These are phyloP conservation scores for Talaromyces sp. DNA, from an alignment of 2,329 filamentous ascomycete species.

Conservation along the genomic window DNA sequence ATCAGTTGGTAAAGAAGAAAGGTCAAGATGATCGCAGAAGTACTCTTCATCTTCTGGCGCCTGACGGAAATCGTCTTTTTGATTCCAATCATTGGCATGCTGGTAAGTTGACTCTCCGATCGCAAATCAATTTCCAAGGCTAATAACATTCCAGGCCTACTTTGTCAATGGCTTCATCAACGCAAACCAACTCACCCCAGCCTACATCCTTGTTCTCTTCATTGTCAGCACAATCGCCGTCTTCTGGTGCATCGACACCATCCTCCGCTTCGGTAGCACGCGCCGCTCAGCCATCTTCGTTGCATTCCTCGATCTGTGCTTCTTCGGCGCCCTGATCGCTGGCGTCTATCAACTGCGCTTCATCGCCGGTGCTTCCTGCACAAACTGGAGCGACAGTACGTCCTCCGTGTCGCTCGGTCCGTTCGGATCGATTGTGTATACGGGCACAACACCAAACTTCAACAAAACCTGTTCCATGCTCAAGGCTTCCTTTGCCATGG, in stretches of 20 bases:
- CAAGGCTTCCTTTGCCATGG: constrained; percentile 84
- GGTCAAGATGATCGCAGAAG: constrained; percentile 48
- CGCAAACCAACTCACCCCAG: constrained; percentile 57
- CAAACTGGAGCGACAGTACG: constrained; percentile 51
- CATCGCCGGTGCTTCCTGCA: constrained; percentile 64
- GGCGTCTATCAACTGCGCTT: constrained; percentile 57
- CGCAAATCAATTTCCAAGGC: neutral
- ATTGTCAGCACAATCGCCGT: constrained; percentile 60
- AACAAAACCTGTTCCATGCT: constrained; percentile 87
- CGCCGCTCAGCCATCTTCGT: constrained; percentile 59
- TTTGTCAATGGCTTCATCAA: constrained; percentile 60
- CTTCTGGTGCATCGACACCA: constrained; percentile 60
- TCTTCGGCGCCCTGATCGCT: constrained; percentile 63
- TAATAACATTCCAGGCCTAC: constrained; percentile 41
- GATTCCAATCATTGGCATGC: constrained; percentile 62
- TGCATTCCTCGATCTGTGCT: constrained; percentile 59
- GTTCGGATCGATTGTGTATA: constrained; percentile 54
- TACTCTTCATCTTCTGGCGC: constrained; percentile 62
- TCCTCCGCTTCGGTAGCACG: constrained; percentile 58
- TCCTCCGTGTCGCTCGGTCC: constrained; percentile 61
- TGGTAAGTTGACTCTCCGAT: constrained; percentile 37
- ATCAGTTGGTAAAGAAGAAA: neutral
- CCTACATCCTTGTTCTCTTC: constrained; percentile 62
- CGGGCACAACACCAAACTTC: constrained; percentile 50
- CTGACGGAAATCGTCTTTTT: constrained; percentile 60